Base-by-base conservation (phyloP, 805 yeast species). In the Groenewaldozyma tartarivorans region DNA sequence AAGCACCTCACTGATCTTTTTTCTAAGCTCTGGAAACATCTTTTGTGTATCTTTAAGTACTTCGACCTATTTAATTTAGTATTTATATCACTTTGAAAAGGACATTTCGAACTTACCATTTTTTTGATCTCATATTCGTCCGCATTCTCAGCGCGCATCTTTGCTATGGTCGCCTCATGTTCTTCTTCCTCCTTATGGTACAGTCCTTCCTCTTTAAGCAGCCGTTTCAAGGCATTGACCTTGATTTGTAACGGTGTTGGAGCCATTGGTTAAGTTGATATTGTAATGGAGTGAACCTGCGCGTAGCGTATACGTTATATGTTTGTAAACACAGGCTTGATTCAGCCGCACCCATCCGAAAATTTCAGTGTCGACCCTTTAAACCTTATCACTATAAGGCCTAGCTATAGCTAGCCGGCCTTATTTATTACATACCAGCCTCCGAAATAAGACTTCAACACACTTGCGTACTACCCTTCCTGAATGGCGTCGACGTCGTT, bases 181-280 rank as follows among this genome's bases (percentile, higher is more conserved):
- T 76, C 79, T 13, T 56, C 57, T 29, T 73, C 65, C 51, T 84
- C 94, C 41, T 69, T 64, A 20, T 68, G 63, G 55, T 84, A 85
- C 26, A 74, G 64, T 9, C 54, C 54, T 46, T 77, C 77, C 55
- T 86, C 95, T 49, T 81, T 81, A 31, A 78, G 51, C 13, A 86
- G 64, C 46, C 94, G 68, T 45, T 71, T 69, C 38, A 85, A 65
- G 1, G 95, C 87, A 43, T 72, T 75, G 29, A 72, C 68, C 50
- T 82, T 83, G 56, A 85, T 81, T 51, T 80, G 82, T 32, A 82
- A 61, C 45, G 69, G 76, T 1, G 84, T 66, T 22, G 90, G 92
- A 1, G 85, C 55, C 53, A 43, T 48, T 20, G 26, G 40, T 24
- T 33, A 6, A n/a, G 39, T 20, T n/a, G 5, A n/a, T 27, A n/a